phyloP scores from a whole-genome alignment of 495 filamentous ascomycete genomes.

The Aspergillus kassunensis region DNA sequence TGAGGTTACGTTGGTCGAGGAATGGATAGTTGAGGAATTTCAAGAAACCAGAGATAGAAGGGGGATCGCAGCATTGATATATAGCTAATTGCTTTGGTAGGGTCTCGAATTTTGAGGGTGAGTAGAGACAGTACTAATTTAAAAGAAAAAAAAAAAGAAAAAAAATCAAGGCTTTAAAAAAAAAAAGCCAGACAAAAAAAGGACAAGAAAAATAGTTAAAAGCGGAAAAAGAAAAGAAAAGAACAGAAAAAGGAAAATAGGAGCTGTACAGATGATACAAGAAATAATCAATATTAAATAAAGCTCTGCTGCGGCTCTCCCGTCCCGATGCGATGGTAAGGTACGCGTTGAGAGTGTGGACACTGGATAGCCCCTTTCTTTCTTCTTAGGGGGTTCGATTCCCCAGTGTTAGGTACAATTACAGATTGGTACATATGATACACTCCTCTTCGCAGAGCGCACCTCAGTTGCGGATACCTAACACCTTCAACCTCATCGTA shows the following conservation, averaged over 20 bases:
- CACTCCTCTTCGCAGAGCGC: no score
- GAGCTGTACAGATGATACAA: background rate
- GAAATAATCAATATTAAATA: slow-evolving; percentile 6
- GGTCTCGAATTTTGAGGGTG: slow-evolving; percentile 12
- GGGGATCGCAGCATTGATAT: slow-evolving; percentile 30
- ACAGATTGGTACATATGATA: no score
- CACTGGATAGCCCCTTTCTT: slow-evolving; percentile 26
- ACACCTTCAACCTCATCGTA: no score
- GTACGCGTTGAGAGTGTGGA: slow-evolving; percentile 24
- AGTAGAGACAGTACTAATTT: slow-evolving; percentile 15
- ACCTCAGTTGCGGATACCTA: no score
- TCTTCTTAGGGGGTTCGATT: slow-evolving; percentile 4
- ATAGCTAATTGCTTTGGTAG: slow-evolving; percentile 12
- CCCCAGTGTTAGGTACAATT: no score
- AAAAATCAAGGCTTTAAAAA: slow-evolving; percentile 12
- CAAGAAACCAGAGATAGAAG: slow-evolving; percentile 18
- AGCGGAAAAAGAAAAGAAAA: slow-evolving; percentile 13
- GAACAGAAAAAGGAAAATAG: slow-evolving; percentile 11
- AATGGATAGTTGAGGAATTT: slow-evolving; percentile 27
- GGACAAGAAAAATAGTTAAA: slow-evolving; percentile 5
- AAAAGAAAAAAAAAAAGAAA: slow-evolving; percentile 7
- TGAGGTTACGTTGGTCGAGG: slow-evolving; percentile 22
- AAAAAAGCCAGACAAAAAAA: slow-evolving; percentile 10
- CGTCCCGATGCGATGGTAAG: slow-evolving; percentile 35
- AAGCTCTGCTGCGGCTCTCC: slow-evolving; percentile 39